phyloP scores from a whole-genome alignment of 2,329 filamentous ascomycete genomes.

The Neopestalotiopsis clavispora region DNA sequence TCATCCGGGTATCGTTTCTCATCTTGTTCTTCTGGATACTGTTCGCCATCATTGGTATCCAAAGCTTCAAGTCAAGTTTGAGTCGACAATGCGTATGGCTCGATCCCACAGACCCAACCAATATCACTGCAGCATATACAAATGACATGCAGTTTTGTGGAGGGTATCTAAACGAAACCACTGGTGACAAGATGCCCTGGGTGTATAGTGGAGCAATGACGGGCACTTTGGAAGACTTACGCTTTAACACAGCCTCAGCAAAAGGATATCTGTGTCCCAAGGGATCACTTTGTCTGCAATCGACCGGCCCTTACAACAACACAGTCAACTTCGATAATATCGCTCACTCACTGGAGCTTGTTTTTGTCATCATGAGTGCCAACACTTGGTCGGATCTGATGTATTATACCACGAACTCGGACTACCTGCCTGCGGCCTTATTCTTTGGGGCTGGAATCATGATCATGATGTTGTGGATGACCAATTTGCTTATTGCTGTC shows the following conservation, averaged over 20 bases:
- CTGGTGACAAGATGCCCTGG: conserved; percentile 69
- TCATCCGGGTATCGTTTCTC: conserved; percentile 91
- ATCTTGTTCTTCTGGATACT: conserved; percentile 97
- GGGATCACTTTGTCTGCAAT: conserved; percentile 83
- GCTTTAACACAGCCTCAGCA: conserved; percentile 53
- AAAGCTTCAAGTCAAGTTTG: conserved; percentile 90
- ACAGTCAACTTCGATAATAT: conserved; percentile 98
- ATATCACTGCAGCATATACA: conserved; percentile 60
- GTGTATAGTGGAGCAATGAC: conserved; percentile 47
- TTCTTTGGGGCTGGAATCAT: conserved; percentile 79
- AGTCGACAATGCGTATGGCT: conserved; percentile 80
- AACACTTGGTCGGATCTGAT: conserved; percentile 96
- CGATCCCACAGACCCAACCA: conserved; percentile 64
- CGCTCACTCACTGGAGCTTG: conserved; percentile 85
- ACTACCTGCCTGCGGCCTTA: conserved; percentile 84
- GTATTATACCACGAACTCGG: conserved; percentile 90
- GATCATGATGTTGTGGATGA: conserved; percentile 94
- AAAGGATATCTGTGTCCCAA: conserved; percentile 91
- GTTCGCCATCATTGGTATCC: conserved; percentile 95
- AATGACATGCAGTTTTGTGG: conserved; percentile 82
- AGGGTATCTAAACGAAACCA: conserved; percentile 71
- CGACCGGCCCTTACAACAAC: conserved; percentile 76
- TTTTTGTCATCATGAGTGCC: conserved; percentile 98
- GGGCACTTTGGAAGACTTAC: conserved; percentile 50
- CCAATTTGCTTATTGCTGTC: conserved; percentile 92